Conservation (phyloP, 495 filamentous ascomycete species). For the Hamigera avellanea region DNA sequence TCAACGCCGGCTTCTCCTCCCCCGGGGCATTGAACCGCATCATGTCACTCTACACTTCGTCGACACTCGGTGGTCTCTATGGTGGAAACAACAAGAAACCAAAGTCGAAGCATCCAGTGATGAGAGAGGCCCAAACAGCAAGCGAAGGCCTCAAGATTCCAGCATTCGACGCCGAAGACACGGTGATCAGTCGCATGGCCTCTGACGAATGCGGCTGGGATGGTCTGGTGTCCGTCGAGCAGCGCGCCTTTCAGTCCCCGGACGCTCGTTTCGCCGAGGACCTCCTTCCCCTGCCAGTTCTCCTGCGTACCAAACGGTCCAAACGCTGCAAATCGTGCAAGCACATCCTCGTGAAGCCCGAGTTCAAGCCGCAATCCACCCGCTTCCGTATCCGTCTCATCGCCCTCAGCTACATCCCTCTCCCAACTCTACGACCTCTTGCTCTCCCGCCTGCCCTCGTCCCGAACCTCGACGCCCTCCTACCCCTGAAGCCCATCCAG, state of each 20-base stretch:
- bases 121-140: conserved; percentile 63
- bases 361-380: conserved; percentile 73
- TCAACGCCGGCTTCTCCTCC: conserved; percentile 58
- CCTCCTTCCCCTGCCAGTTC: conserved; percentile 65
- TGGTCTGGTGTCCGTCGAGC: conserved; percentile 36
- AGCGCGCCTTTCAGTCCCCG: conserved; percentile 39
- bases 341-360: conserved; percentile 92
- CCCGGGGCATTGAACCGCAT: conserved; percentile 74
- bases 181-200: conserved; percentile 29
- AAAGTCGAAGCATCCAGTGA: conserved; percentile 52
- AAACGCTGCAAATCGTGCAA: conserved; percentile 89
- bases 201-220: conserved; percentile 42
- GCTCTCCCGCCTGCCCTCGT: conserved; percentile 21
- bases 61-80: conserved; percentile 29
- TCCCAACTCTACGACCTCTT: conserved; percentile 57
- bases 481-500: conserved; percentile 60
- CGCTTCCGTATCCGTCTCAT: conserved; percentile 84
- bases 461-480: conserved; percentile 39
- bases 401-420: conserved; percentile 80
- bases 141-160: conserved; percentile 56
- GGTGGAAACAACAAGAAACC: conserved; percentile 49
- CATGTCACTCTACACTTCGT: conserved; percentile 78
- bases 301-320: conserved; percentile 80
- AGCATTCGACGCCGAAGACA: conserved; percentile 37
- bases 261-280: conserved; percentile 46